Evolutionary conservation across 768 basidiomycete species (phyloP), one percentile per base, ranked within the genome.

Genomic region (Pleurotus eryngii): DNA sequence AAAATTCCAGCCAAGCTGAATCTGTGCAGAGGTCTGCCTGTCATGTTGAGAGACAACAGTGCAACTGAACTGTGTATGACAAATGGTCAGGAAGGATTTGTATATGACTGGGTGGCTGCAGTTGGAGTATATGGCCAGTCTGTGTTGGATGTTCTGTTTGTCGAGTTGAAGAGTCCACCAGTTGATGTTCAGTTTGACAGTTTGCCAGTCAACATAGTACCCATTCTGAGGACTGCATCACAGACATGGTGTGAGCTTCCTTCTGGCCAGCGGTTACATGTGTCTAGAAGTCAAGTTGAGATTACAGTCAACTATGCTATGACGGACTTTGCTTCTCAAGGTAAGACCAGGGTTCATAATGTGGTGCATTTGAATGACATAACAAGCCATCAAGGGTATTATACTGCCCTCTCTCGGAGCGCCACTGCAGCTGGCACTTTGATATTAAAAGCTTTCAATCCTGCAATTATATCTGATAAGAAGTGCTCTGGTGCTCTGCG

Each of bases 291-390:
- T 5, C 72, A 73, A 57, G 64, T 70, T 1, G 57, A 64, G 8
- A 48, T 72, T 1, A 24, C 67, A 1, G 55, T 61, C 1, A 72
- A 70, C 54, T 73, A 72, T 60, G 63, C 69, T 11, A 71, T 72
- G 69, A 73, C 72, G 3, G 72, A 72, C 49, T 73, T 68, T 60
- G 60, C 66, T 4, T 70, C 69, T 0, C 73, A 74, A 58, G 72
- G 73, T 2, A 70, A 68, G 48, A 69, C 70, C 8, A 58, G 66
- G 30, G 26, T 26, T 11, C 38, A 58, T 5, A 71, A 72, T 65
- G 55, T 66, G 1, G 65, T 67, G 2, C 68, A 73, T 48, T 46
- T 71, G 4, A 51, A 62, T 48, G 61, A 65, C 38, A 60, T 59
- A 9, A 17, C 45, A n/a, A 58, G n/a, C 39, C 69, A 71, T 55